A percentile compares a stretch with the other conserved stretches of the same genome.
These are phyloP conservation scores for Terfezia boudieri DNA, from an alignment of 495 filamentous ascomycete genomes.

Conservation along the genomic window DNA sequence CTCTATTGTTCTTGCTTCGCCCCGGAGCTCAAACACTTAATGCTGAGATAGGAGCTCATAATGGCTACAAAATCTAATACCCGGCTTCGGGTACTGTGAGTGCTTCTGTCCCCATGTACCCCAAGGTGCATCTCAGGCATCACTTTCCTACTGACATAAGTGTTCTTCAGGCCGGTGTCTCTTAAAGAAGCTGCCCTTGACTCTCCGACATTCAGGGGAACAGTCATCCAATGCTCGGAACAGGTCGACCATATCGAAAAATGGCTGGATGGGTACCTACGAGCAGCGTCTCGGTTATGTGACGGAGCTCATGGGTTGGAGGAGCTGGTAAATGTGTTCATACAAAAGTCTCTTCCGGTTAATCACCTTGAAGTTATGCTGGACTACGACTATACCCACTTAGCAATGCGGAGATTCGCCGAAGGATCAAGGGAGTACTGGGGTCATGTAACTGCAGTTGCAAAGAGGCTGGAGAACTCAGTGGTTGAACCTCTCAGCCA, in stretches of 20 bases:
- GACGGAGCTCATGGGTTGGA: slow-evolving; percentile 52
- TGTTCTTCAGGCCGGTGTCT: slow-evolving; percentile 42
- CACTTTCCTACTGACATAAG: too few species aligned
- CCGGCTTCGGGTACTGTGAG: too few species aligned
- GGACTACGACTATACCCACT: slow-evolving; percentile 83
- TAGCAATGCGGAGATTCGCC: slow-evolving; percentile 62
- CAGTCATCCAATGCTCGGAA: slow-evolving; percentile 69
- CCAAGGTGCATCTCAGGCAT: too few species aligned
- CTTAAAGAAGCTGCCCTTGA: slow-evolving; percentile 90
- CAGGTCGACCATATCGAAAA: slow-evolving; percentile 78
- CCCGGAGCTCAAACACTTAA: too few species aligned
- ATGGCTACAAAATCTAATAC: too few species aligned
- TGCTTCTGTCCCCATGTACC: too few species aligned
- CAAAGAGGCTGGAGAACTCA: slow-evolving; percentile 49
- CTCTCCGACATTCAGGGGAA: slow-evolving; percentile 81
- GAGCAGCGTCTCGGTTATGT: slow-evolving; percentile 51
- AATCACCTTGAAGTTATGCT: slow-evolving; percentile 55
- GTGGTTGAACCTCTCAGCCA: slow-evolving; percentile 59
- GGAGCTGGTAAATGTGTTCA: slow-evolving; percentile 45
- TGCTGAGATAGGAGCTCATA: too few species aligned
- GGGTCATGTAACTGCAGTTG: slow-evolving; percentile 43
- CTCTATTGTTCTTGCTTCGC: too few species aligned
- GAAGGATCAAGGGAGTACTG: slow-evolving; percentile 75
- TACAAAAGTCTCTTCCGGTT: slow-evolving; percentile 42
- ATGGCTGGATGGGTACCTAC: slow-evolving; percentile 79